A percentile compares a stretch with the other conserved stretches of the same genome.
Conservation (phyloP, 2,329 filamentous ascomycete genomes). For the Diplodia mutila region DNA sequence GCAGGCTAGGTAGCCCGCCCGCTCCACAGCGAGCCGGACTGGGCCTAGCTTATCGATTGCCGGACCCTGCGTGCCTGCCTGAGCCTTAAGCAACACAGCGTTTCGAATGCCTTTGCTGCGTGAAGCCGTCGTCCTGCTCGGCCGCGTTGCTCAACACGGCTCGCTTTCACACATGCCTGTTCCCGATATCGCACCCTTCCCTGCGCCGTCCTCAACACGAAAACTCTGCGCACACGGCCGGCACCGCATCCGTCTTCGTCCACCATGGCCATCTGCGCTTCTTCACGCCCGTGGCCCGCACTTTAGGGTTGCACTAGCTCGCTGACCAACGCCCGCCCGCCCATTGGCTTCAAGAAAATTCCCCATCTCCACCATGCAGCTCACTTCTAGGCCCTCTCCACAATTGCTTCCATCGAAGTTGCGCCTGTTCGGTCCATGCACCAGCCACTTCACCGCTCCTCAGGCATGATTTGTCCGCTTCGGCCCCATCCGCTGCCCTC, state of each 20-base stretch:
- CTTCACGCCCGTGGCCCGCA: not conserved
- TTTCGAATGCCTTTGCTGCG: not conserved
- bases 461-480: not conserved
- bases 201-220: not conserved
- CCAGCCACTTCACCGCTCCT: slow-evolving; percentile 14
- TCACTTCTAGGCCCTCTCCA: slow-evolving; percentile 22
- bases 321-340: slow-evolving; percentile 13
- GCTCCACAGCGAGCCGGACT: not conserved
- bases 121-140: not conserved
- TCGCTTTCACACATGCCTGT: not conserved
- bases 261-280: not conserved
- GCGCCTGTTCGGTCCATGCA: not conserved
- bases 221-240: not conserved
- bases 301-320: not conserved
- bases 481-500: not conserved
- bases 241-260: not conserved
- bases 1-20: no score
- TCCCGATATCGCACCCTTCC: not conserved
- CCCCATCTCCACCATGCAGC: slow-evolving; percentile 6
- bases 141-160: not conserved
- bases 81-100: not conserved
- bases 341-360: slow-evolving; percentile 1
- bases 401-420: not conserved
- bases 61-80: not conserved
- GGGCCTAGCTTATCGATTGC: not conserved